These are phyloP conservation scores for Ophiostoma populinum DNA, from an alignment of 2,329 filamentous ascomycete genomes.

Conservation along the genomic window DNA sequence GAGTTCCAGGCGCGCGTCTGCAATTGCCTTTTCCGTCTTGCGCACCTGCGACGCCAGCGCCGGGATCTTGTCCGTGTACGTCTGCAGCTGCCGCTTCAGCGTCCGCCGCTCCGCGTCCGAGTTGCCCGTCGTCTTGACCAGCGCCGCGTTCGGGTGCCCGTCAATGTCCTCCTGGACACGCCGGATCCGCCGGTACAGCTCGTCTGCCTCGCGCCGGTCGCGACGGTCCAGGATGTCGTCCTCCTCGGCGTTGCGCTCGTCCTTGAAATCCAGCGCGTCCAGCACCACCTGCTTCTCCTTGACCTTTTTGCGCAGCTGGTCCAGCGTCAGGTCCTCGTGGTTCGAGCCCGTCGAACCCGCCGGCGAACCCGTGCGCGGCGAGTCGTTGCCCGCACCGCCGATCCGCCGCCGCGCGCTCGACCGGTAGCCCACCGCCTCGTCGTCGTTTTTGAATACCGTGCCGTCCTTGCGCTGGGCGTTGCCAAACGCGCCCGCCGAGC, in stretches of 20 bases:
- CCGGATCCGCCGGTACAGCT: conserved; percentile 81
- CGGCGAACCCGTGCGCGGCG: conserved; percentile 65
- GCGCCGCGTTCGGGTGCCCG: conserved; percentile 60
- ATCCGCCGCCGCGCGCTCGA: conserved; percentile 79
- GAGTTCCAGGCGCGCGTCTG: conserved; percentile 77
- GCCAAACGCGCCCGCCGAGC: conserved; percentile 36
- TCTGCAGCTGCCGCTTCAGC: conserved; percentile 78
- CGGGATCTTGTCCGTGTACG: conserved; percentile 74
- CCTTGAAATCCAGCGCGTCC: conserved; percentile 90
- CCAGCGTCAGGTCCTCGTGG: conserved; percentile 66
- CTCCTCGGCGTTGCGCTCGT: conserved; percentile 77
- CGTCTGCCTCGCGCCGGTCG: conserved; percentile 82
- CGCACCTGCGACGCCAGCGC: conserved; percentile 85
- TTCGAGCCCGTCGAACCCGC: conserved; percentile 44
- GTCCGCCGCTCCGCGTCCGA: conserved; percentile 76
- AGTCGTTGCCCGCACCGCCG: conserved; percentile 46
- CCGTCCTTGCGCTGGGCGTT: conserved; percentile 70
- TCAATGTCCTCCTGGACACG: conserved; percentile 92
- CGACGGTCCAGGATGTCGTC: conserved; percentile 82
- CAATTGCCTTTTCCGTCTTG: conserved; percentile 78
- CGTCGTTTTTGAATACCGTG: conserved; percentile 92
- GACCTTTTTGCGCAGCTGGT: conserved; percentile 84
- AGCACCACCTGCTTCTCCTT: conserved; percentile 86
- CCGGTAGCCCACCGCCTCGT: conserved; percentile 79
- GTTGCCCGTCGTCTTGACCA: conserved; percentile 52